Percentiles rank a stretch among this genome's conserved stretches.
These are phyloP conservation scores for Thelonectria olida DNA, from an alignment of 2,329 filamentous ascomycete species.

Conservation along the genomic window DNA sequence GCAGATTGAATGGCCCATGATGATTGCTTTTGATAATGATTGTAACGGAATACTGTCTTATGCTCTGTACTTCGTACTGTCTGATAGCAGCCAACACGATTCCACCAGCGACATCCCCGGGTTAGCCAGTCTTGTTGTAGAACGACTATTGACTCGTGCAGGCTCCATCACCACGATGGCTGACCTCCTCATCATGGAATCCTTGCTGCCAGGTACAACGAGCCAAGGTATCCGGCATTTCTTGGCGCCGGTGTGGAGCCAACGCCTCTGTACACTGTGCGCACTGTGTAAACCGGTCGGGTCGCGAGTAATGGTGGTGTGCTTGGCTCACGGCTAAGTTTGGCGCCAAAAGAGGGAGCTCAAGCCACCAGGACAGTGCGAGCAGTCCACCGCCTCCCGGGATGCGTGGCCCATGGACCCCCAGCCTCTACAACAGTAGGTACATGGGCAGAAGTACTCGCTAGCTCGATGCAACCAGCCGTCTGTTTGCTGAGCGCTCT, in stretches of 20 bases:
- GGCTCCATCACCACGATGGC: constrained; percentile 8
- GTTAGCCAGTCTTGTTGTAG: background rate
- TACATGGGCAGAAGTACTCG: constrained; percentile 11
- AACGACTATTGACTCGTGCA: constrained; percentile 13
- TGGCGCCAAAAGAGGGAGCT: background rate
- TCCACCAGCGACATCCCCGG: background rate
- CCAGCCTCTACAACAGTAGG: constrained; percentile 9
- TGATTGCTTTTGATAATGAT: constrained; percentile 16
- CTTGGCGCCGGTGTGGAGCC: background rate
- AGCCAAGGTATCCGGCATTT: background rate
- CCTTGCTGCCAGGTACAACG: constrained; percentile 7
- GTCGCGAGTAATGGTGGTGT: background rate
- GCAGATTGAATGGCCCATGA: background rate
- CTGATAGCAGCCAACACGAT: constrained; percentile 4
- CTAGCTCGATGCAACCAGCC: constrained; percentile 36
- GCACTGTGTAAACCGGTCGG: constrained; percentile 2
- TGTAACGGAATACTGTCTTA: background rate
- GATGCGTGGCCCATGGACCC: constrained; percentile 12
- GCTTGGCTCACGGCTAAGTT: background rate
- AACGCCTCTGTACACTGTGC: constrained; percentile 3
- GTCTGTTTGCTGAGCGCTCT: no score
- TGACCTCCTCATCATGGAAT: constrained; percentile 6
- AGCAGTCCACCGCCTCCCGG: background rate
- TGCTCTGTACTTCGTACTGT: background rate
- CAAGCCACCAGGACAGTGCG: background rate